phyloP scores from a whole-genome alignment of 805 yeast species.

The baker's yeast (Saccharomyces cerevisiae) region DNA sequence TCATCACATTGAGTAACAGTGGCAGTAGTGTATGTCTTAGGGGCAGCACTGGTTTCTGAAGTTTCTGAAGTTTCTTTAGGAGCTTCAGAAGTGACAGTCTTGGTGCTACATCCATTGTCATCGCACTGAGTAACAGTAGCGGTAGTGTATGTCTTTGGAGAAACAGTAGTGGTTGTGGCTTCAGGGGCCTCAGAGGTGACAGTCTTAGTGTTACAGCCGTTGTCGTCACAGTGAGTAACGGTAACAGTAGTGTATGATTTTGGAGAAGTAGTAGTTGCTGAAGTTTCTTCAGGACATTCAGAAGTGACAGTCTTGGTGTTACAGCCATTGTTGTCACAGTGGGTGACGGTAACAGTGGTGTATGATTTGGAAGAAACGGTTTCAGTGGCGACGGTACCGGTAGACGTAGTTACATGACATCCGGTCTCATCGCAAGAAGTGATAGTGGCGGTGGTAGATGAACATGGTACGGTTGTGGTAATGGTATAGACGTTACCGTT shows the following conservation, averaged over 20 bases:
- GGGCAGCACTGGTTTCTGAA: neutral
- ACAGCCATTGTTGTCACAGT: constrained; percentile 1
- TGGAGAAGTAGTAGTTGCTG: neutral
- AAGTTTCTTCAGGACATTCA: neutral
- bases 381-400: neutral
- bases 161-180: neutral
- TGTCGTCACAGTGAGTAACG: neutral
- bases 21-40: neutral
- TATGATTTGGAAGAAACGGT: neutral
- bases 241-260: neutral
- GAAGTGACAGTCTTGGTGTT: neutral
- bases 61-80: neutral
- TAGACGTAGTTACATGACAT: neutral
- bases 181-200: neutral
- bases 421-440: constrained; percentile 3
- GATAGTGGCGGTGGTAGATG: constrained; percentile 4
- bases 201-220: neutral
- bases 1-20: neutral
- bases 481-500: constrained; percentile 1
- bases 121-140: constrained; percentile 1
- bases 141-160: neutral
- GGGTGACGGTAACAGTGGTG: constrained; percentile 1
- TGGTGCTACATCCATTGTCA: neutral
- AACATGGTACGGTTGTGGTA: constrained; percentile 3
- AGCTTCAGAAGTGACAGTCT: constrained; percentile 1